Conservation (phyloP, 192 early-diverging fungal genomes). For the Rhizoclosmatium globosum region DNA sequence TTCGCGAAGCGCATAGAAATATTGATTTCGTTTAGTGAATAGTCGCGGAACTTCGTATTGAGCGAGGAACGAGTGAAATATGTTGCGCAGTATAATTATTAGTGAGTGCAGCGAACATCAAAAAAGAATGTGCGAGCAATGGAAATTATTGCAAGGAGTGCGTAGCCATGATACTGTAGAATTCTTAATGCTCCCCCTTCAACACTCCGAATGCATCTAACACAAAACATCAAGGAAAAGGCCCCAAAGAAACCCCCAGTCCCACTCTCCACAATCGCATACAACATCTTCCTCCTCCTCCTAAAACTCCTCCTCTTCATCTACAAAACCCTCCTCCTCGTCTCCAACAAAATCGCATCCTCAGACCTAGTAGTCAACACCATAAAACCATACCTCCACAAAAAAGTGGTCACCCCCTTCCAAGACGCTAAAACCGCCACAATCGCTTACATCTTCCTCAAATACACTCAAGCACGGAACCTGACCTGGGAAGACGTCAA, state of each 20-base stretch:
- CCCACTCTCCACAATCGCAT: background rate
- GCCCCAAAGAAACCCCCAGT: background rate
- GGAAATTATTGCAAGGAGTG: too few relatives aligned
- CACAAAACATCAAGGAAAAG: background rate
- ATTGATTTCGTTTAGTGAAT: too few relatives aligned
- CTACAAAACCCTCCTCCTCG: background rate
- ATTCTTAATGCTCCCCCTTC: background rate
- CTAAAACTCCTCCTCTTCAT: background rate
- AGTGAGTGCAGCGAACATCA: too few relatives aligned
- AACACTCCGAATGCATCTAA: background rate
- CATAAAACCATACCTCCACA: conserved; percentile 1
- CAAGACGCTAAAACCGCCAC: background rate
- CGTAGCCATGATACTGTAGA: background rate
- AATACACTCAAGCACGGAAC: background rate
- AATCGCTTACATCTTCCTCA: background rate
- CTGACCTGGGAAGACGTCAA: conserved; percentile 9
- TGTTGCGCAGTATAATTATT: too few relatives aligned
- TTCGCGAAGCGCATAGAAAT: too few relatives aligned
- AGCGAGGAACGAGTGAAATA: too few relatives aligned
- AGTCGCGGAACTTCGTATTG: too few relatives aligned
- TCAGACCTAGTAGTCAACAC: background rate
- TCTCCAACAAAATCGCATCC: background rate
- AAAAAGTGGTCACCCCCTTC: background rate
- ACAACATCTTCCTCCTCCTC: background rate
- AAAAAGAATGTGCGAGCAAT: too few relatives aligned